Base-by-base conservation (phyloP, 345 rosid species). In the Cardamine resedifolia region DNA sequence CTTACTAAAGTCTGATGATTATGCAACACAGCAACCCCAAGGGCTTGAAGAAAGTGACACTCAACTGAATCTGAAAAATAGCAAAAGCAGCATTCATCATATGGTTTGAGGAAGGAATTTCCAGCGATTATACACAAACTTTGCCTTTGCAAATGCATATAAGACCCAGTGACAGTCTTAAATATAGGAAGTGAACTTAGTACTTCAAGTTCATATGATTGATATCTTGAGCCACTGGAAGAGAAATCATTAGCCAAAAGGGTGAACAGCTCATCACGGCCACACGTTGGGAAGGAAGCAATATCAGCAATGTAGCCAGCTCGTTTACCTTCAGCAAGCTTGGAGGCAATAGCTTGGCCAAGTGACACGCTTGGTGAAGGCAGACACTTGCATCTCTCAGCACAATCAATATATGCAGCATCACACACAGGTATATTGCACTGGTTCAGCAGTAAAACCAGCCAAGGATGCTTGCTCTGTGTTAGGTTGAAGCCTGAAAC, bases 271-370 rank as follows among this genome's bases (percentile, higher is more conserved):
- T 85, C 91, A 80, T 85, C 88, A 51, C 86, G 78, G 58, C 85
- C 91, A 67, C 86, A 76, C 48, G 77, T 75, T 31, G 87, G 74
- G 78, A 93, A 84, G 53, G 90, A 85, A 58, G 86, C 60, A 10
- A 83, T 73, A 79, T 87, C 91, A 61, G 85, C 81, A 79, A 83
- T 77, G 78, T 86, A 87, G 84, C 94, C 86, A 67, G 97, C 87
- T 62, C 38, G 81, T 77, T 88, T 87, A 55, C 91, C 82, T 44
- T 86, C 91, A 67, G 88, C 89, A 76, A 93, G 90, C 80, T 88
- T 93, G 77, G 97, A 87, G 64, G 87, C 89, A 78, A 93, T 81
- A 72, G 84, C 89, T 81, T 93, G 87, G 63, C 93, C 98, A 63
- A 93, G 76, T 41, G 98, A 90, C 74, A 84, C 87, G 75, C 80